Evolutionary conservation across 495 filamentous ascomycete genomes (phyloP), one percentile per base, ranked within the genome.

Genomic region (Thermochaetoides thermophila): DNA sequence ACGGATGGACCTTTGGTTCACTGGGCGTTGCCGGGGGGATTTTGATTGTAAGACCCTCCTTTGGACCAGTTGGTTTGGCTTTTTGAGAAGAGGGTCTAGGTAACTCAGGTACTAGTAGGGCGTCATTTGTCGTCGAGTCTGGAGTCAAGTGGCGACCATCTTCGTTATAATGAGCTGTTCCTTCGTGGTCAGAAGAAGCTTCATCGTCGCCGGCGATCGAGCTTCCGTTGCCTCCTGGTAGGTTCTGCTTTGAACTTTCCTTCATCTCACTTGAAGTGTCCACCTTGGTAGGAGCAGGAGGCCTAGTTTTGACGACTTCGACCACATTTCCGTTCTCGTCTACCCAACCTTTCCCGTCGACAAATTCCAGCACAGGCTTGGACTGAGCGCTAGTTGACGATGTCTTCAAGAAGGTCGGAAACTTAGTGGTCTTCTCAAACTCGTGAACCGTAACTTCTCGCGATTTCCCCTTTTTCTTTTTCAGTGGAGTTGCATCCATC

Each of bases 321-420:
- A 89, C 73, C 14, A 94, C 46, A 32, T 76, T 73, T 2, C 85
- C 89, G 12, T 73, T 59, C 42, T 73, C 70, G 48, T 94, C 81
- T 3, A 92, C 64, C 89, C 89, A 95, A 0, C 89, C 87, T 42
- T 81, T 81, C 11, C 75, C 84, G 18, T 95, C 74, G 12, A 80
- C 57, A 49, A 68, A 84, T 33, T 73, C 67, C 13, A 48, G 44
- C 3, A 50, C 54, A 2, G 61, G 49, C 11, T 47, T 52, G 3
- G 53, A 36, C 11, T 40, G 53, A 5, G 38, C 45, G 39, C 38
- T 53, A 8, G 40, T 53, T 26, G 26, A 46, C 43, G 39, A 63
- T 0, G 56, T 52, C 40, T 76, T 80, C 32, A 91, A 53, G 46
- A 93, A 92, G 10, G 68, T 77, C 0, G 81, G 76, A 35, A 81